phyloP scores from a whole-genome alignment of 768 basidiomycete species.

The Rhizopogon rudus region DNA sequence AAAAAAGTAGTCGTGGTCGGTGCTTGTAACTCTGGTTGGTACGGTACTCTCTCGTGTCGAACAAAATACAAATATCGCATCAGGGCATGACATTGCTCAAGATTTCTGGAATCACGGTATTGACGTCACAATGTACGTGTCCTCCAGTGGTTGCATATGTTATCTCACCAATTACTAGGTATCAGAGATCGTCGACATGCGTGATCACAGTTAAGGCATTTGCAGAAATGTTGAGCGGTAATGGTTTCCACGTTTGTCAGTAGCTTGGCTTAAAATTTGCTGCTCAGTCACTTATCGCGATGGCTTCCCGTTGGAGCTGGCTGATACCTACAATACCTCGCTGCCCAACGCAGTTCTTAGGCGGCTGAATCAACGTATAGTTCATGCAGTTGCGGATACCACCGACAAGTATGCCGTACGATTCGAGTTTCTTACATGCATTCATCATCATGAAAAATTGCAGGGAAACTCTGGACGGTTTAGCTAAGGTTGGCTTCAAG shows the following conservation, averaged over 20 bases:
- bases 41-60: background rate
- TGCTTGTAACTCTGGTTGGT: constrained; percentile 55
- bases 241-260: background rate
- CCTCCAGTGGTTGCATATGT: background rate
- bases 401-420: constrained; percentile 19
- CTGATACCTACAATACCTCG: constrained; percentile 12
- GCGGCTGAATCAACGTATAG: constrained; percentile 15
- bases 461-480: constrained; percentile 33
- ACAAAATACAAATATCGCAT: background rate
- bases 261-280: background rate
- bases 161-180: constrained; percentile 10
- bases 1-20: constrained; percentile 69
- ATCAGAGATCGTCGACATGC: constrained; percentile 21
- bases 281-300: constrained; percentile 15
- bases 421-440: background rate
- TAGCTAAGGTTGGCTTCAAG: constrained; percentile 34
- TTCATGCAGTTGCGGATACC: constrained; percentile 14
- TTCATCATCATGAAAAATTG: background rate
- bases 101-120: constrained; percentile 27
- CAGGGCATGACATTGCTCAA: constrained; percentile 34
- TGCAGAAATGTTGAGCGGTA: constrained; percentile 8
- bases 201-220: constrained; percentile 13
- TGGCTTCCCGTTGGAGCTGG: constrained; percentile 16
- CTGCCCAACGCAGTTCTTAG: constrained; percentile 14
- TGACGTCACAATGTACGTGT: constrained; percentile 23